Evolutionary conservation across 2,329 filamentous ascomycete genomes (phyloP), one percentile per base, ranked within the genome.

Genomic region (Beauveria varroae): DNA sequence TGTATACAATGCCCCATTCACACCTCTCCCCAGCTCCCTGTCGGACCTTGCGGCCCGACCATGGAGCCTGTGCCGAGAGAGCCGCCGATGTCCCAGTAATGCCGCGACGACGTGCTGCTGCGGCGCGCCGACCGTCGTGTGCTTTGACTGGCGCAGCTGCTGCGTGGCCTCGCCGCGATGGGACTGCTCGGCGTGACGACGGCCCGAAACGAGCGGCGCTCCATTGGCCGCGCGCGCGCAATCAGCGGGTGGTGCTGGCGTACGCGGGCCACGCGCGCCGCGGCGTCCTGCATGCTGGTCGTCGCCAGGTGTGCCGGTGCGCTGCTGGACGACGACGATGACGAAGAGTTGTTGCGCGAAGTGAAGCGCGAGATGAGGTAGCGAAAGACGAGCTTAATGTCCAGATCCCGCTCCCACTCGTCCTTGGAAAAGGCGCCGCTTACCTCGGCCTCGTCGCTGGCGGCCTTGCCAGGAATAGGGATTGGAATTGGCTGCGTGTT

Each of bases 401-500:
- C 93, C 5, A 98, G 82, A 59, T 96, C 90, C 63, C 88, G 87
- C 74, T 98, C 93, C 95, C 95, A 99, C 70, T 96, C 95, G 41
- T 95, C 90, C 67, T 90, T 80, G 1, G 82, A 84, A 64, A 86
- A 86, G 0, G 72, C 62, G 49, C 70, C 69, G 51, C 65, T 64
- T 65, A 70, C 60, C 37, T 65, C 68, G 37, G 47, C 50, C n/a
- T 65, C 64, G 14, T 70, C 67, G 20, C 34, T 16, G 34, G 62
- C 59, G 6, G 64, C 41, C 10, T 65, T 62, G 40, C 72, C 70
- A 26, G 72, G 71, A 22, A 76, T 73, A 24, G 72, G 71, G 22
- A 76, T 73, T 56, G 72, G 67, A 40, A 76, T 74, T 9, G 76
- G 73, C 43, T 70, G 74, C 3, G 73, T 63, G 30, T 68, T 68